phyloP scores from a whole-genome alignment of 139 green algal species.

The Yamagishiella unicocca region DNA sequence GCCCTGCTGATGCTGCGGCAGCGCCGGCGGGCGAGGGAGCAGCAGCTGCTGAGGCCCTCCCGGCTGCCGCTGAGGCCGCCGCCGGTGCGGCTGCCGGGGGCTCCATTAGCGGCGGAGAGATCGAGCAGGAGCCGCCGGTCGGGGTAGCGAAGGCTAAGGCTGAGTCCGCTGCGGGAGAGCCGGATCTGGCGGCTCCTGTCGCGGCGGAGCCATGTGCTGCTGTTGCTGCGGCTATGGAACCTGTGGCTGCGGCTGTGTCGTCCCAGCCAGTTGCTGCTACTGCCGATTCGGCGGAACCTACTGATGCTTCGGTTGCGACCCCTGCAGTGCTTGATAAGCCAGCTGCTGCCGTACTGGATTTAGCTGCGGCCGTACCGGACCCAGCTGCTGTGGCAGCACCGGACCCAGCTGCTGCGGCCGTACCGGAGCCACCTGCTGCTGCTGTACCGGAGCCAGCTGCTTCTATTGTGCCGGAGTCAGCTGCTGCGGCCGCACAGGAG shows the following conservation, averaged over 20 bases:
- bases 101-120: no score
- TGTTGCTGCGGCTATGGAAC: neutral
- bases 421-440: neutral
- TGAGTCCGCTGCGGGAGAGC: no score
- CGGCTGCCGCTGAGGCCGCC: no score
- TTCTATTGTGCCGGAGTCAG: neutral
- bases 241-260: neutral
- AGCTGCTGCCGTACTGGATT: neutral
- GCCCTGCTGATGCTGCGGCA: neutral
- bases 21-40: neutral
- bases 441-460: neutral
- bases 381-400: neutral
- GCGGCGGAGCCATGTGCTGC: neutral
- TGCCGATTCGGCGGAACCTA: neutral
- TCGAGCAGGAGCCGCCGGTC: no score
- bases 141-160: no score
- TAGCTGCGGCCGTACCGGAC: no score
- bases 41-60: neutral
- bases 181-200: neutral
- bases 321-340: no score
- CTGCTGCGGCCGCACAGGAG: neutral
- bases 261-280: neutral
- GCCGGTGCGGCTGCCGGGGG: no score
- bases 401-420: neutral
- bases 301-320: neutral